Base-by-base conservation (phyloP, 495 filamentous ascomycete species). In the Ascodesmis nigricans region DNA sequence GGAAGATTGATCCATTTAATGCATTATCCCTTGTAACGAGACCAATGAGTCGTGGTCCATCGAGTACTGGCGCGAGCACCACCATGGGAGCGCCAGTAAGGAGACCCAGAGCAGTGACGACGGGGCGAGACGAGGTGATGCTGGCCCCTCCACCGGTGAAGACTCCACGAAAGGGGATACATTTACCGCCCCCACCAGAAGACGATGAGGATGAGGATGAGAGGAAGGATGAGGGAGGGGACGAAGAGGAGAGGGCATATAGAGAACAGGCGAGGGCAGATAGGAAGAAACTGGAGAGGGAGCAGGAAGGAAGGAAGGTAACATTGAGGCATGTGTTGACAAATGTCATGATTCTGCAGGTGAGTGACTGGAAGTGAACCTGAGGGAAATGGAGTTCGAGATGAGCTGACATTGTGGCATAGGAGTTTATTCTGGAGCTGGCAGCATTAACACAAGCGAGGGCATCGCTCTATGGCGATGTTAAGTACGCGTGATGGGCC, bases 271-370 rank as follows among this genome's bases (percentile, higher is more conserved):
- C 46, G 13, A 43, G 39, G 5, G 53, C 56, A 14, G 59, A 39
- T 17, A 44, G 22, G 38, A 35, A 24, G 35, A 43, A 8, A 28
- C 33, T 15, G 38, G 42, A 24, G 17, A 50, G 36, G 17, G 38
- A 50, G 25, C 31, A 31, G 4, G 49, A 53, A 36, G 55, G 53
- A 28, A 59, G 59, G 43, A 58, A 63, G 16, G 68, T 74, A 8
- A 83, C 71, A 10, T 64, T 97, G 3, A 78, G 77, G 32, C 81
- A 95, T 53, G 65, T 95, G 1, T 58, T 97, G 34, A 93, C 87
- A 4, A 79, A 79, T 45, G 64, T 69, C 14, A 64, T 77, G 29
- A 60, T 79, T 33, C 56, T 76, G 42, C 74, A 78, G 45, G 49
- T 48, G 41, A 15, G 43, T 42, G 21, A n/a, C 11, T 15, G 14